These are phyloP conservation scores for Tetracentron sinense DNA, from an alignment of 164 flowering plant species.

Conservation along the genomic window DNA sequence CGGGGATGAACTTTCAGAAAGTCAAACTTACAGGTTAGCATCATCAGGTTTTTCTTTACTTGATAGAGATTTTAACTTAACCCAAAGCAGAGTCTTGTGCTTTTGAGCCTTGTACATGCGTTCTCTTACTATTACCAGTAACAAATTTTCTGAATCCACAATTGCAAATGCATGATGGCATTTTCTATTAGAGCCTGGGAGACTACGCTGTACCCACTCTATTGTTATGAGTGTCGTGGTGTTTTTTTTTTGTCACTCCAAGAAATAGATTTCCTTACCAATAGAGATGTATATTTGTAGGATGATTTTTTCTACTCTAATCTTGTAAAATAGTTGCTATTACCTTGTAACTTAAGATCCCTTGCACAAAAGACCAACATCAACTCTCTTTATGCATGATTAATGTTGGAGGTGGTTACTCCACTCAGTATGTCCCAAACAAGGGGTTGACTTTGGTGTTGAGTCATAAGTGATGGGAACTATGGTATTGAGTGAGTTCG, in stretches of 20 bases:
- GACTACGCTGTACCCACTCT: neutral
- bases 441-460: too few species aligned
- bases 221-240: neutral
- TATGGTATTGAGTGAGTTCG: too few species aligned
- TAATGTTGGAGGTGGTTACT: neutral
- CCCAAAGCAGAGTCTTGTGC: neutral
- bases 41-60: neutral
- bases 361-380: neutral
- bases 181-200: neutral
- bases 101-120: neutral
- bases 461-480: too few species aligned
- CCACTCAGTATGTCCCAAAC: neutral
- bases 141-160: neutral
- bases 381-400: neutral
- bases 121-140: neutral
- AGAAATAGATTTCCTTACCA: neutral
- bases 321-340: neutral
- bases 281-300: neutral
- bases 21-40: conserved; percentile 56
- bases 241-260: neutral
- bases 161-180: neutral
- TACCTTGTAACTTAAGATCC: neutral
- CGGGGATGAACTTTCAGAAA: conserved; percentile 43
- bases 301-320: too few species aligned
- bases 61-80: neutral